Base-by-base conservation (phyloP, 306 rosid genomes). In the Mucuna pruriens region DNA sequence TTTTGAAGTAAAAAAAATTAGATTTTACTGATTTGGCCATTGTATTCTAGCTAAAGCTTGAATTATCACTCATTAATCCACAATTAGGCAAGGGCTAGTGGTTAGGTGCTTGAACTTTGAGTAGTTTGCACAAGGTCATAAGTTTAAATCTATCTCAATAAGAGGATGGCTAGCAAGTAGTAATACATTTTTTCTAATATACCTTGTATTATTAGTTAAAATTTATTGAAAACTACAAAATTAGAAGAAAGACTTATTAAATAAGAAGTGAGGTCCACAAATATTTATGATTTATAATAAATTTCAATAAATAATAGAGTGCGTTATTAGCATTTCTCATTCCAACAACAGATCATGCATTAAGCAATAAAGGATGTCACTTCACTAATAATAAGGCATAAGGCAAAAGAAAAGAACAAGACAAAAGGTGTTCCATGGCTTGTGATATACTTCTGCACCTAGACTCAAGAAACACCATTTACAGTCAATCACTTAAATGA, bases 21-120 rank as follows among this genome's bases (percentile, higher is more conserved):
- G 12, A 52, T 57, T 63, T 7, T 1, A 63, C 2, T 33, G n/a
- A n/a, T n/a, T n/a, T n/a, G 42, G 55, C 45, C 52, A 81, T n/a
- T n/a, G 45, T 55, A 63, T 70, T 75, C 10, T 19, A 76, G 67
- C 46, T 69, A 65, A 45, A 67, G 34, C 23, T 34, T 36, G 62
- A 45, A 63, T 71, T 54, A 64, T 40, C 44, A 26, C 2, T 33
- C 39, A 74, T 1, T 20, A 73, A 73, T 36, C 38, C 33, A 49
- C 77, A 17, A n/a, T 9, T 26, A 15, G 19, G 12, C 3, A 17
- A 9, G 29, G 49, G 10, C 71, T 33, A 64, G 46, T 17, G 29
- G n/a, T 38, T 36, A 34, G 70, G 10, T 11, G 23, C 60, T 9
- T n/a, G n/a, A n/a, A n/a, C n/a, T n/a, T n/a, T n/a, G n/a, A n/a